Evolutionary conservation across 2,329 filamentous ascomycete genomes (phyloP).

Genomic region (Fulvia fulva): DNA sequence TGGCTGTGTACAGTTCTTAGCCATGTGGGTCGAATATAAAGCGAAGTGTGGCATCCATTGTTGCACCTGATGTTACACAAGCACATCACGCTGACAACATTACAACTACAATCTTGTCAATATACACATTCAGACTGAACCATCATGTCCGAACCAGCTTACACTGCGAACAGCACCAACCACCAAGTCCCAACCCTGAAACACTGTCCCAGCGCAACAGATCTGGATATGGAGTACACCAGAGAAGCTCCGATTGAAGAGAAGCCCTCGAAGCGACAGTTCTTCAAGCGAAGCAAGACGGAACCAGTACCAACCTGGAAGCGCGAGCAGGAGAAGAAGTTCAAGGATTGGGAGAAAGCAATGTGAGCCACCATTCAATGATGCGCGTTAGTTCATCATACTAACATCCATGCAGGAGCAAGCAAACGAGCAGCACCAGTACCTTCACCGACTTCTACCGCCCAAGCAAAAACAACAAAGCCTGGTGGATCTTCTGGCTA

Average conservation of each 20-base stretch:
- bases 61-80: background rate
- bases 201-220: background rate
- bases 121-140: background rate
- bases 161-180: background rate
- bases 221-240: background rate
- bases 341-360: background rate
- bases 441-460: background rate
- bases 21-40: background rate
- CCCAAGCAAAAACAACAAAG: background rate
- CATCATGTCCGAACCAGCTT: background rate
- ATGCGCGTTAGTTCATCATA: background rate
- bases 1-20: background rate
- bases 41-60: background rate
- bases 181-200: background rate
- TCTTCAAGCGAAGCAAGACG: background rate
- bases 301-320: background rate
- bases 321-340: background rate
- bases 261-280: background rate
- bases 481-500: background rate
- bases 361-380: background rate
- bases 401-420: background rate
- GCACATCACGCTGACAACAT: background rate
- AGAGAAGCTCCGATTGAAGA: background rate
- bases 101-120: background rate
- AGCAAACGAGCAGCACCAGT: background rate